Evolutionary conservation across 495 filamentous ascomycete genomes (phyloP), one percentile per base, ranked within the genome.

Genomic region (Aspergillus coremiiformis): DNA sequence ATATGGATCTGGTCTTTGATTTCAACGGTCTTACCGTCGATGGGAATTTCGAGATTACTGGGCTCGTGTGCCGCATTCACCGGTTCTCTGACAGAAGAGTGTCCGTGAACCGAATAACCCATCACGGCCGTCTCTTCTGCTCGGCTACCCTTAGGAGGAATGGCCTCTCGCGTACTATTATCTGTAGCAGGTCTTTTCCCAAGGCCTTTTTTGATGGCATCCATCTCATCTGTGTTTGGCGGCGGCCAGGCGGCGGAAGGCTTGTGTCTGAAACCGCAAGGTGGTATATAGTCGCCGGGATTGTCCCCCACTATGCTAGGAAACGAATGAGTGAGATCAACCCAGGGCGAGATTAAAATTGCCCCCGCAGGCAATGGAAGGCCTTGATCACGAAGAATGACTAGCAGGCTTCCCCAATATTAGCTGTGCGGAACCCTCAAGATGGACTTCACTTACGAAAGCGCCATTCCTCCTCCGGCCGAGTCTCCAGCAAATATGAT

Each of bases 1-100:
- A 96, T 83, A 68, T 96, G 92, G 30, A 97, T 93, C 62, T 97
- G 92, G 47, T 96, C 92, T 59, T 86, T 91, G 52, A 96, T 75
- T 27, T 83, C 72, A 14, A 95, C 66, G 0, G 83, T 76, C 17
- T 85, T 87, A 43, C 90, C 87, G 21, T 92, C 76, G 47, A 78
- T 67, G 8, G 90, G 78, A 5, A 85, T 79, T 12, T 86, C 68
- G 23, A 68, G 55, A 48, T 64, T 71, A 9, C 74, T 69, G 3
- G 68, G 64, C 30, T 79, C 69, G 1, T 57, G 53, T 11, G 68
- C 51, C 27, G 51, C 57, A 64, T 4, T 54, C n/a, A 41, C 58
- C 15, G 51, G 48, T 10, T 55, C 37, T 24, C 4, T 17, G 8
- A 56, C 42, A 2, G 56, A 12, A 39, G 54, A 58, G 15, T 65